Evolutionary conservation across 148 eudicot species (phyloP), one percentile per base, ranked within the genome.

Genomic region (Gaultheria prostrata): DNA sequence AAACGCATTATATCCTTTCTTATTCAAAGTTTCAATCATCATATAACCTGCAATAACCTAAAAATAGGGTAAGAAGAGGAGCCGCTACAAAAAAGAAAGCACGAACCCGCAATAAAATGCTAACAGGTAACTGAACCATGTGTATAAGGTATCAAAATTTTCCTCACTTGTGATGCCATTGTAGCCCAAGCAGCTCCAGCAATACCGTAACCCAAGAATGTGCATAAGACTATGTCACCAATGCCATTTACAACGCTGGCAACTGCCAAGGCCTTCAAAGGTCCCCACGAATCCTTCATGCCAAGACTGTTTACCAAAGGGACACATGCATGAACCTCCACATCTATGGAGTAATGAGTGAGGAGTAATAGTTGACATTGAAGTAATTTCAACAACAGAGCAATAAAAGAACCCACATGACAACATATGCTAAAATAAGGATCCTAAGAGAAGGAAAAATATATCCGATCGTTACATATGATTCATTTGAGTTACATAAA

Each of bases 161-260:
- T 50, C 61, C 92, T 74, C 83, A 97, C 99, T 79, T 97, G 99
- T 51, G 99, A 94, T 51, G 53, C 94, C 83, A 93, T 87, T 80
- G 99, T 94, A 85, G 99, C 99, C 99, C 99, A 97, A 77, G 98
- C 99, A 73, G 99, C 99, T 86, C 98, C 99, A 80, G 95, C 97
- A 79, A 97, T 97, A 80, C 98, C 97, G 24, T 89, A 95, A 77
- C 91, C 93, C 57, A 95, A 86, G 87, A 83, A 90, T 70, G 86
- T 78, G 91, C 99, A 97, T 20, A 95, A 89, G 81, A 91, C 86
- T 59, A 95, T 85, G 84, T 92, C 96, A 85, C 99, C 99, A 78
- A 93, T 74, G 57, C 90, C 93, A 85, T 95, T 97, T 54, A 97
- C 89, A 56, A 86, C 92, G 84, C 96, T 95, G 32, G 98, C 98